These are phyloP conservation scores for Colletotrichum endophyticum DNA, from an alignment of 2,329 filamentous ascomycete species.

Conservation along the genomic window DNA sequence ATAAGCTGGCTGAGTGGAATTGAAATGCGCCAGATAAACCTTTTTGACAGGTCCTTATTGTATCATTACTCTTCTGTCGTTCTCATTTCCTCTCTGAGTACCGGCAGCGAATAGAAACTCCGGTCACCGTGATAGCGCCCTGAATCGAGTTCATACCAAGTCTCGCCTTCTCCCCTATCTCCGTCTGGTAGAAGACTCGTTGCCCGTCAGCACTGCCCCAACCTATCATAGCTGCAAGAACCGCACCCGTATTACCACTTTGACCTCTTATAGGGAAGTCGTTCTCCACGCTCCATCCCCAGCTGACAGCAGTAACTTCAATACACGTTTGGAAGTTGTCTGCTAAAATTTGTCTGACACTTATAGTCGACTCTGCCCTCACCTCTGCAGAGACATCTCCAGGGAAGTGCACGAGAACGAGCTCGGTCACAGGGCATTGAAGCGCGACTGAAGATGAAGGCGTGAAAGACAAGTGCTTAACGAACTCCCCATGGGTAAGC, in stretches of 20 bases:
- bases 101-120: neutral
- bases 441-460: constrained; percentile 19
- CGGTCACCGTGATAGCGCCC: neutral
- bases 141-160: neutral
- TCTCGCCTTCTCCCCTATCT: neutral
- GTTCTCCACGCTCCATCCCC: neutral
- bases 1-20: neutral
- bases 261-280: neutral
- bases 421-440: constrained; percentile 20
- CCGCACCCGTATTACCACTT: neutral
- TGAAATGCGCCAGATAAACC: neutral
- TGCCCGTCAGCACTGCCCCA: neutral
- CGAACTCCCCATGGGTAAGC: constrained; percentile 22
- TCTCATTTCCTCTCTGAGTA: neutral
- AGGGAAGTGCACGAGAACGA: constrained; percentile 21
- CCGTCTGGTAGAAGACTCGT: neutral
- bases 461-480: constrained; percentile 24
- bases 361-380: neutral
- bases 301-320: neutral
- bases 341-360: neutral
- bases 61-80: neutral
- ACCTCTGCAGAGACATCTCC: neutral
- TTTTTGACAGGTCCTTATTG: neutral
- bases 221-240: neutral
- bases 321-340: neutral